Base-by-base conservation (phyloP, 176 grass and related monocot genomes). In the Oryza glaberrima region DNA sequence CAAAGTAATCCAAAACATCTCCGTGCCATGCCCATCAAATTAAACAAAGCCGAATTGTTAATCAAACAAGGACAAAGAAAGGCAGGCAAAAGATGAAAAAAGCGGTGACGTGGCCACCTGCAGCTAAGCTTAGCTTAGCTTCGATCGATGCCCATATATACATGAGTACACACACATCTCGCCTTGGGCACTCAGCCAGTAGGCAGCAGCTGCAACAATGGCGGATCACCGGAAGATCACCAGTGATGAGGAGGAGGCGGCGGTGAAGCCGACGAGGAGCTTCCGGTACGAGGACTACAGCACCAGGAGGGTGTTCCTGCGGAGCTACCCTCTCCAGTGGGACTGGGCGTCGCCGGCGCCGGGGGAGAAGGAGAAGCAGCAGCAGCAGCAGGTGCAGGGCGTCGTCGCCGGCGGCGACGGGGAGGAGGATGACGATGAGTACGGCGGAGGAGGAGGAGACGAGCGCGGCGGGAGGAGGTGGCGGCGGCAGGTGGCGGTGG, bases 281-380 rank as follows among this genome's bases (percentile, higher is more conserved):
- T 94, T 97, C 75, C 90, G 94, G 69, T 77, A 88, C 79, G 94
- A 97, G 90, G 94, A 94, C 64, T 97, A 94, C 88, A 92, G 38
- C 88, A 92, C 82, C 58, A 83, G 88, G 88, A 69, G 94, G 72
- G 89, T 90, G 4, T 97, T 97, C 81, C 56, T 97, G 80, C 88
- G 90, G 45, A 97, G 94, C 92, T 94, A 94, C 65, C 92, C 94
- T 35, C 92, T 94, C 7, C 94, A 92, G 83, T 94, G 94, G 94
- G 92, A 88, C 9, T 73, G 83, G 69, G 76, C 91, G 23, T 79
- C 91, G 23, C 35, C 63, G 2, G 20, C 3, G 11, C 73, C 17
- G 34, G 26, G 2, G 11, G 68, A 12, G 34, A 52, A 73, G 46
- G 76, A 47, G 3, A 36, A 88, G 69, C 48, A 66, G 22, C 19